Percentiles rank a stretch among this genome's conserved stretches.
Conservation (phyloP, 73 alveolate genomes). For the Symbiodinium natans region DNA sequence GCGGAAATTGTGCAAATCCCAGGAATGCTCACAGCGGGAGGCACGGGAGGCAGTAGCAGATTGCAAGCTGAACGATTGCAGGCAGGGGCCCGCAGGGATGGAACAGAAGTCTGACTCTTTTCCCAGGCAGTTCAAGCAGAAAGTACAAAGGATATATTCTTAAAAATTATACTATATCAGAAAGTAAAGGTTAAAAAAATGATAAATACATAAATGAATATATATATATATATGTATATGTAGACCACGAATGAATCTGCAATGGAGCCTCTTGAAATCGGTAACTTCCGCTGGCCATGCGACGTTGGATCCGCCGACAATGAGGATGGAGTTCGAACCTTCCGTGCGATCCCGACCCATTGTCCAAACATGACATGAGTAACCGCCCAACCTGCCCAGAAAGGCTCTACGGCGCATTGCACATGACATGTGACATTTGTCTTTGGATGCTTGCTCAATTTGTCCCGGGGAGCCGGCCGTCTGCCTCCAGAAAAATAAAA, state of each 20-base stretch:
- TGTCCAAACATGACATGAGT: too few relatives aligned
- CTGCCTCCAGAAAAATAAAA: slow-evolving; percentile 63
- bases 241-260: too few relatives aligned
- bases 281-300: slow-evolving; percentile 85
- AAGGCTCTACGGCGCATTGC: neutral
- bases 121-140: too few relatives aligned
- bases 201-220: too few relatives aligned
- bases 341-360: neutral
- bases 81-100: too few relatives aligned
- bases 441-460: neutral
- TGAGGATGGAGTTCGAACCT: slow-evolving; percentile 90
- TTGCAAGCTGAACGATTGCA: neutral
- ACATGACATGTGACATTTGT: neutral
- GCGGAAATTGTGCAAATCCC: neutral
- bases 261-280: slow-evolving; percentile 36
- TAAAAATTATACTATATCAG: too few relatives aligned
- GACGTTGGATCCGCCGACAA: slow-evolving; percentile 89
- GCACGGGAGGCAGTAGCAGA: neutral
- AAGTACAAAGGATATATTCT: too few relatives aligned
- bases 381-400: neutral
- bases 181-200: too few relatives aligned
- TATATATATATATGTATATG: too few relatives aligned
- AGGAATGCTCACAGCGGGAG: neutral
- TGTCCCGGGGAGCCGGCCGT: neutral
- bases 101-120: too few relatives aligned